phyloP scores from a whole-genome alignment of 2,329 filamentous ascomycete species.

The Aspergillus chevalieri region DNA sequence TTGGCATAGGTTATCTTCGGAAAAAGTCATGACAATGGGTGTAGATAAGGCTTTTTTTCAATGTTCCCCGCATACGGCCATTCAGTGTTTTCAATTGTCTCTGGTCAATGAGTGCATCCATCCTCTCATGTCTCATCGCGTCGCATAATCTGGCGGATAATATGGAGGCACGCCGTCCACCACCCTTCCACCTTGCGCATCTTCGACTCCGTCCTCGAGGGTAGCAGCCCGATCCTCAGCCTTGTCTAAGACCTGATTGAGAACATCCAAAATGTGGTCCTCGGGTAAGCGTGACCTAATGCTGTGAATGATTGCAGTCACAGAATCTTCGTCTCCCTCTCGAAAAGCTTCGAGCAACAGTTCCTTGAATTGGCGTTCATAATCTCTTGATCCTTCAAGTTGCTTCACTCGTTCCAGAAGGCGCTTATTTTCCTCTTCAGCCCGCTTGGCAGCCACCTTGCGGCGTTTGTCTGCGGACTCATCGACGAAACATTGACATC shows the following conservation, averaged over 20 bases:
- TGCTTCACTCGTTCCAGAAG: not conserved
- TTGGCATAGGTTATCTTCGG: too few relatives aligned
- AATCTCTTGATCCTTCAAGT: not conserved
- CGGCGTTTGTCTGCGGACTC: conserved; percentile 31
- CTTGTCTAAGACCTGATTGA: too few relatives aligned
- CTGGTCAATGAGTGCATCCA: not conserved
- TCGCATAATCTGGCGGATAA: too few relatives aligned
- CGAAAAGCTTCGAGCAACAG: conserved; percentile 1
- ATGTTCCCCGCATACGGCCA: too few relatives aligned
- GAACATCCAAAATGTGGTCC: too few relatives aligned
- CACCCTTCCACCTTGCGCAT: too few relatives aligned
- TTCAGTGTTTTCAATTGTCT: not conserved
- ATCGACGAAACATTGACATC: conserved; percentile 29
- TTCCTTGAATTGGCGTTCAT: conserved; percentile 4
- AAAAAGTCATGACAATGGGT: too few relatives aligned
- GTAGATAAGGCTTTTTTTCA: too few relatives aligned
- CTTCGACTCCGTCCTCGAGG: too few relatives aligned
- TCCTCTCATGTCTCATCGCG: not conserved
- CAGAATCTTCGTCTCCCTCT: not conserved
- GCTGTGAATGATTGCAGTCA: conserved; percentile 3
- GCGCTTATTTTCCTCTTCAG: conserved; percentile 18
- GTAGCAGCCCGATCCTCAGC: too few relatives aligned
- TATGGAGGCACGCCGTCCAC: too few relatives aligned
- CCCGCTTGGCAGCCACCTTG: conserved; percentile 25
- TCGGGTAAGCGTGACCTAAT: not conserved